phyloP scores from a whole-genome alignment of 208 protist genomes.

The Trypanosoma cruzi region DNA sequence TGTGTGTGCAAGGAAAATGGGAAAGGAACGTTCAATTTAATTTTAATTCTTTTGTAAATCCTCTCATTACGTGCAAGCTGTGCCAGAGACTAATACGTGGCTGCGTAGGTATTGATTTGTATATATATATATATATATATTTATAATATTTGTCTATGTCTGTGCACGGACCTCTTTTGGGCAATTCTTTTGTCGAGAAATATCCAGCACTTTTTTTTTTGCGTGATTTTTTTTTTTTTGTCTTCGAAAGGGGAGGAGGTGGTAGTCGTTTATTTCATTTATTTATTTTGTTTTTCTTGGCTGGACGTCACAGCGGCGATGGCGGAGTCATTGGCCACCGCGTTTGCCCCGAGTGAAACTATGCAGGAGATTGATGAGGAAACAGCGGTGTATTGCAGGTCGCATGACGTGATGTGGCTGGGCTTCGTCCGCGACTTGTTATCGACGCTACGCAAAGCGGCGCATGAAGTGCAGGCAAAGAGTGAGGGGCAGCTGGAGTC shows the following conservation, averaged over 20 bases:
- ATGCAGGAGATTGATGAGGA: background rate
- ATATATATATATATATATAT: slow-evolving; percentile 21
- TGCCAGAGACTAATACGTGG: background rate
- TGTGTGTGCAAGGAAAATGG: background rate
- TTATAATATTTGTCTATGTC: background rate
- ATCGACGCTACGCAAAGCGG: background rate
- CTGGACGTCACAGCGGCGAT: background rate
- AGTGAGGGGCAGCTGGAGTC: background rate
- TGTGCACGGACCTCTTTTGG: background rate
- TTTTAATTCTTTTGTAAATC: background rate
- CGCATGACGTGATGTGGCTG: background rate
- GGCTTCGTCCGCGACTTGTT: background rate
- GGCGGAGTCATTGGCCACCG: background rate
- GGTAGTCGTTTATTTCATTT: background rate
- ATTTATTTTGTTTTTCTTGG: background rate
- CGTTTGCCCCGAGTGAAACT: background rate
- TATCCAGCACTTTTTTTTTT: background rate
- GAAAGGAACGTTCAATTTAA: background rate
- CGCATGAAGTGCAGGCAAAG: too few species aligned
- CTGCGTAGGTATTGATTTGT: background rate
- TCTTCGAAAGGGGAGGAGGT: background rate
- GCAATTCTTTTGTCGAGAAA: background rate
- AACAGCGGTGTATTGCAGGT: background rate
- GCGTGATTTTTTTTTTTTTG: background rate
- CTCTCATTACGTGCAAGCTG: background rate